Conservation (phyloP, 176 grass and related monocot genomes). For the Paspalum vaginatum region DNA sequence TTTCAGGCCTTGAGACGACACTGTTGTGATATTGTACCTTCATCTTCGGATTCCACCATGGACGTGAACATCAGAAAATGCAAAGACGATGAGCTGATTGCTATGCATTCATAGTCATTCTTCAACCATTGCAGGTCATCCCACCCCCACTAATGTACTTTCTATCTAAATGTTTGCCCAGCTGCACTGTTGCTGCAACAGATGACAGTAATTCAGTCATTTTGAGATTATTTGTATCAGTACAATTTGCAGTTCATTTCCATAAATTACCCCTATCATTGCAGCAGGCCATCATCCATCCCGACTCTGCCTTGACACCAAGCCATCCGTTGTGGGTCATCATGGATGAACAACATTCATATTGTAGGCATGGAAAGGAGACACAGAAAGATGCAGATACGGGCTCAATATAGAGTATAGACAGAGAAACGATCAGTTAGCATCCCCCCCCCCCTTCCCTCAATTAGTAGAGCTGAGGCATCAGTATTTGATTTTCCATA, state of each 20-base stretch:
- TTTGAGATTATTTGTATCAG: background rate
- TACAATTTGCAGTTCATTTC: background rate
- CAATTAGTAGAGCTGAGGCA: background rate
- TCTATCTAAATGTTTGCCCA: background rate
- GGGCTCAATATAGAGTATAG: background rate
- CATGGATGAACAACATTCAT: background rate
- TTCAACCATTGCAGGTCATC: conserved; percentile 6
- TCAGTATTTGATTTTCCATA: background rate
- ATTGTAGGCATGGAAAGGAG: conserved; percentile 3
- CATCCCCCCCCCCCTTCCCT: background rate
- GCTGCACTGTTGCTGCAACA: background rate
- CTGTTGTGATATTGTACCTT: conserved; percentile 82
- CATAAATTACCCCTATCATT: background rate
- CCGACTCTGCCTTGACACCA: background rate
- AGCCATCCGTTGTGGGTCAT: background rate
- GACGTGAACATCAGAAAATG: conserved; percentile 83
- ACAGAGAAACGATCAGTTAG: background rate
- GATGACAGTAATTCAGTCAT: background rate
- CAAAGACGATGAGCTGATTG: conserved; percentile 83
- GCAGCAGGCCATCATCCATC: background rate
- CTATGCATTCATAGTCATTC: conserved; percentile 63
- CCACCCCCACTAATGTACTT: background rate
- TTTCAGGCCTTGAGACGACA: conserved; percentile 75
- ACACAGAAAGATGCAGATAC: background rate
- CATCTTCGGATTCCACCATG: conserved; percentile 60